Percentiles rank a stretch among this genome's conserved stretches.
Conservation (phyloP, 2,329 filamentous ascomycete species). For the Penicillium corylophilum region DNA sequence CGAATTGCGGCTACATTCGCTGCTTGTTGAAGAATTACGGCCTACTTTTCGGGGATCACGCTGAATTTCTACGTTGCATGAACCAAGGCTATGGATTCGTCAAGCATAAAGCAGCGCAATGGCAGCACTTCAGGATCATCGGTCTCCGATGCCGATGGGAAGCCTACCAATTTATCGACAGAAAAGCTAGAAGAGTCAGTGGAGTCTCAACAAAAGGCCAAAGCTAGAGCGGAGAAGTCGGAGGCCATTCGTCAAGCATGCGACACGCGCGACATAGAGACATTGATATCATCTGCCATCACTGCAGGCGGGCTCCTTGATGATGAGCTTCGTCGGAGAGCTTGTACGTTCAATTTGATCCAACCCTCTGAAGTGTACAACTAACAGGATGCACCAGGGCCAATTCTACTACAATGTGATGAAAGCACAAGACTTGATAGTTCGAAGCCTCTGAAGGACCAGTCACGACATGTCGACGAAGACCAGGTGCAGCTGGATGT, state of each 20-base stretch:
- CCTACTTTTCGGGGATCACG: not conserved
- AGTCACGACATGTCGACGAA: slow-evolving; percentile 80
- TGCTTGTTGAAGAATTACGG: not conserved
- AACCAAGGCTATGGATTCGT: not conserved
- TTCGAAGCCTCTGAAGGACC: slow-evolving; percentile 53
- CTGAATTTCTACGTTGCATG: not conserved
- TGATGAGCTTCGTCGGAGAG: slow-evolving; percentile 67
- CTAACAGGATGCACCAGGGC: slow-evolving; percentile 41
- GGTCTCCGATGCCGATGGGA: slow-evolving; percentile 2
- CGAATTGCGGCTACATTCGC: not conserved
- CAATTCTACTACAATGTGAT: slow-evolving; percentile 48
- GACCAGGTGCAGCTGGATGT: slow-evolving; percentile 90
- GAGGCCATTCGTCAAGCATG: slow-evolving; percentile 61
- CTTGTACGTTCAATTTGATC: slow-evolving; percentile 63
- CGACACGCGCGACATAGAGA: slow-evolving; percentile 54
- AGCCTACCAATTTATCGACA: not conserved
- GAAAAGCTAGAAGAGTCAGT: not conserved
- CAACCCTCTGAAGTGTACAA: not conserved
- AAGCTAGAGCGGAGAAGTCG: slow-evolving; percentile 38
- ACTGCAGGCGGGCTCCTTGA: slow-evolving; percentile 66
- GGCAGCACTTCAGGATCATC: not conserved
- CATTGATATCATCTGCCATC: slow-evolving; percentile 59
- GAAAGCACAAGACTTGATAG: slow-evolving; percentile 12
- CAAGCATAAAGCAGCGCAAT: slow-evolving; percentile 1
- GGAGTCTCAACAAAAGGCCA: slow-evolving; percentile 2